A percentile compares a stretch with the other conserved stretches of the same genome.
phyloP scores from a whole-genome alignment of 1,139 yeast species.

The Saccharomyces pastorianus region DNA sequence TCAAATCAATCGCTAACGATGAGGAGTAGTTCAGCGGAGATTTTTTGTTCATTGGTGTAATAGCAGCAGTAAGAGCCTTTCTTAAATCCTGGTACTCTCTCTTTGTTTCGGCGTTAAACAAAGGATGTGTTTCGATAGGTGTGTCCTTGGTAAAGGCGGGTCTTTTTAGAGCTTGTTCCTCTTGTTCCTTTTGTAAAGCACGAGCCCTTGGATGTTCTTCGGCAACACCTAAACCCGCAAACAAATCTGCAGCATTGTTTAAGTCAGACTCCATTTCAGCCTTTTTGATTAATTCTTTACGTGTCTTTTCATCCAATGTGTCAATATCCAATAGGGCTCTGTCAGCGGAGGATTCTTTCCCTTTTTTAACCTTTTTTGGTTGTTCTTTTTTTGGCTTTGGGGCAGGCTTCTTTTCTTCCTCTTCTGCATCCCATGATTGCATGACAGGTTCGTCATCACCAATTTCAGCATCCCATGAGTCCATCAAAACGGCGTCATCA shows the following conservation, averaged over 20 bases:
- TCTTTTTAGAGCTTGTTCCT: slow-evolving; percentile 33
- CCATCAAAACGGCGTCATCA: slow-evolving; percentile 43
- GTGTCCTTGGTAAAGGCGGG: slow-evolving; percentile 50
- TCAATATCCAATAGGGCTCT: slow-evolving; percentile 46
- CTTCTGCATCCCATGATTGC: slow-evolving; percentile 80
- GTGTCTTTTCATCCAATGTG: slow-evolving; percentile 53
- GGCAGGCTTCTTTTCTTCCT: slow-evolving; percentile 37
- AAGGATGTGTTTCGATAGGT: slow-evolving; percentile 63
- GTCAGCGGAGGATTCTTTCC: slow-evolving; percentile 28
- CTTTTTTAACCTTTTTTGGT: slow-evolving; percentile 23
- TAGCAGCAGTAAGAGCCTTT: slow-evolving; percentile 63
- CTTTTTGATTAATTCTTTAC: slow-evolving; percentile 63
- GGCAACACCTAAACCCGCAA: slow-evolving; percentile 75
- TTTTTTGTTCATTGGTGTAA: slow-evolving; percentile 56
- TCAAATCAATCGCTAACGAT: slow-evolving; percentile 71
- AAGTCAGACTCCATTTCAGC: slow-evolving; percentile 82
- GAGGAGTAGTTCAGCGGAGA: slow-evolving; percentile 64
- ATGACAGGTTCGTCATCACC: slow-evolving; percentile 56
- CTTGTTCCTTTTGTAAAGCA: slow-evolving; percentile 44
- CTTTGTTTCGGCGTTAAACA: slow-evolving; percentile 74
- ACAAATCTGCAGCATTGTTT: slow-evolving; percentile 85
- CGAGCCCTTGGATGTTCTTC: slow-evolving; percentile 66
- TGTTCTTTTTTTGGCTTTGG: slow-evolving; percentile 35
- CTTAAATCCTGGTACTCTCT: slow-evolving; percentile 77
- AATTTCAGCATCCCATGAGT: slow-evolving; percentile 76